phyloP scores from a whole-genome alignment of 192 early-diverging fungal genomes.

The Entophlyctis luteolus region DNA sequence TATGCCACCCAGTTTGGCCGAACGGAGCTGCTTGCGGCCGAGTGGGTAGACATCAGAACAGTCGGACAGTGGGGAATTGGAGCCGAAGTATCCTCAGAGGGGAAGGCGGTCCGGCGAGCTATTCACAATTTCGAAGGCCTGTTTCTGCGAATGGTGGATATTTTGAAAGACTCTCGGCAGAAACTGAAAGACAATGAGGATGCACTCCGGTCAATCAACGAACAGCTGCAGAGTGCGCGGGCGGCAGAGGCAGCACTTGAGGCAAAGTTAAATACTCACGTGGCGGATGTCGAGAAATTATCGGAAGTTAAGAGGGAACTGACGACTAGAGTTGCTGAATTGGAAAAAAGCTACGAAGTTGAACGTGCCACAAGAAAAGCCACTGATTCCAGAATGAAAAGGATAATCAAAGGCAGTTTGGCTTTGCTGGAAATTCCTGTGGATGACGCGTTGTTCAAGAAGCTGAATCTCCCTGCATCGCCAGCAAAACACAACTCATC shows the following conservation, averaged over 20 bases:
- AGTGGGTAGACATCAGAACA: constrained; percentile 7
- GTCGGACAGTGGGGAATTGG: constrained; percentile 2
- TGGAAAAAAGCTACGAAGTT: background rate
- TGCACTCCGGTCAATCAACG: background rate
- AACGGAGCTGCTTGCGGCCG: constrained; percentile 1
- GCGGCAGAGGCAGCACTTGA: background rate
- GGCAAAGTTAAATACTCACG: background rate
- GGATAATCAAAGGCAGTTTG: background rate
- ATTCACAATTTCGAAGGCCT: constrained; percentile 10
- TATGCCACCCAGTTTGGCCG: background rate
- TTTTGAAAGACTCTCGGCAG: constrained; percentile 4
- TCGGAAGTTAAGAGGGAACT: background rate
- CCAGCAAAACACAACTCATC: no score
- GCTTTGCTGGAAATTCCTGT: constrained; percentile 7
- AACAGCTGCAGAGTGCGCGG: background rate
- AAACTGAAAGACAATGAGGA: background rate
- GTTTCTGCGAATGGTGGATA: background rate
- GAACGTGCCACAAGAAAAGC: background rate
- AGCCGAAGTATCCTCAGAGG: background rate
- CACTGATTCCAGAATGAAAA: background rate
- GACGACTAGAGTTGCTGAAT: background rate
- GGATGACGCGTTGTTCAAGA: background rate
- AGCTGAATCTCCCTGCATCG: background rate
- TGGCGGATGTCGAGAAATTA: background rate
- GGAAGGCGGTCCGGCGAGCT: background rate